A percentile compares a stretch with the other conserved stretches of the same genome.
phyloP scores from a whole-genome alignment of 108 stramenopile genomes.

The Skeletonema costatum region DNA sequence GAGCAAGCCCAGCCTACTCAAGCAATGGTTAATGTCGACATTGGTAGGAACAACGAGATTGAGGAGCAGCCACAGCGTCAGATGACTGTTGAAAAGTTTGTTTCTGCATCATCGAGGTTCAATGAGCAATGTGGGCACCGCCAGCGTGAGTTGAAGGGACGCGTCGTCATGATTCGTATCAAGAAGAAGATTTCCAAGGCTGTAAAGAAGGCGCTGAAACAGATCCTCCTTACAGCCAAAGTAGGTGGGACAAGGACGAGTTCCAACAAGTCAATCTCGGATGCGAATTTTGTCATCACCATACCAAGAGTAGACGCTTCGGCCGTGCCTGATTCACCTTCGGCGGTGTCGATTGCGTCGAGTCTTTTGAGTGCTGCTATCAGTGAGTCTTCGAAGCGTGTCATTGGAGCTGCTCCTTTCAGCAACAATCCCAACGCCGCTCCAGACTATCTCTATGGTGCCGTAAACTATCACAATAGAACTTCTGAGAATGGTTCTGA shows the following conservation, averaged over 20 bases:
- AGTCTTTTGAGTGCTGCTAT: slow-evolving; percentile 33
- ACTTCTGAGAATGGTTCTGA: slow-evolving; percentile 13
- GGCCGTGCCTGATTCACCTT: slow-evolving; percentile 21
- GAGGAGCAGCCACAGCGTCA: too few relatives aligned
- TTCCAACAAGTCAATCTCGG: neutral
- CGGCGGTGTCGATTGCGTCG: slow-evolving; percentile 26
- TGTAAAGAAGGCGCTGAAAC: slow-evolving; percentile 21
- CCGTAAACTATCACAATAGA: slow-evolving; percentile 31
- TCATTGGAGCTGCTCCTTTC: slow-evolving; percentile 31
- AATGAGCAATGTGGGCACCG: neutral
- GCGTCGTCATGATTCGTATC: slow-evolving; percentile 28
- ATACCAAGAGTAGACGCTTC: neutral
- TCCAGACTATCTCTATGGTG: slow-evolving; percentile 16
- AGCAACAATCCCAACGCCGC: neutral
- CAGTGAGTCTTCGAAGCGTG: slow-evolving; percentile 6
- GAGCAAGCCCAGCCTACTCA: neutral
- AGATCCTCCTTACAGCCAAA: too few relatives aligned
- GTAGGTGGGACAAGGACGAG: neutral
- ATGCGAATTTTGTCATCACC: neutral
- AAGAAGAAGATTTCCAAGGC: slow-evolving; percentile 44
- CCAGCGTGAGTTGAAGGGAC: slow-evolving; percentile 36
- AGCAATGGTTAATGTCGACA: too few relatives aligned
- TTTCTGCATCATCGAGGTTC: too few relatives aligned
- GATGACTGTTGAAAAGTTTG: too few relatives aligned
- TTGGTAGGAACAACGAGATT: too few relatives aligned